Percentiles rank a stretch among this genome's conserved stretches.
These are phyloP conservation scores for Fallopia convolvulus DNA, from an alignment of 148 eudicot species.

Conservation along the genomic window DNA sequence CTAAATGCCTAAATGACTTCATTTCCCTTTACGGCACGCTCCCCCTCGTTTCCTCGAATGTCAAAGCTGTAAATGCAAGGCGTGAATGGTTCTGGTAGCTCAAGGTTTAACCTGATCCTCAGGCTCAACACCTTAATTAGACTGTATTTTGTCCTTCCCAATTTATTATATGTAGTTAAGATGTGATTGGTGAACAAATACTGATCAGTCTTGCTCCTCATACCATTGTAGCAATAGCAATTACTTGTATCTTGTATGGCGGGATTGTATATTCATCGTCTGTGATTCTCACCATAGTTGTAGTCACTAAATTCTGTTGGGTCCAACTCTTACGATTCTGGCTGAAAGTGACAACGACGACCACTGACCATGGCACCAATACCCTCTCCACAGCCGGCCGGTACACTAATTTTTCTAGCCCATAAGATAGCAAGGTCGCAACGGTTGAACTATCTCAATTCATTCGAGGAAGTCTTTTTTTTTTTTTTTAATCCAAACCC, in stretches of 20 bases:
- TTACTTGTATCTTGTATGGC: background rate
- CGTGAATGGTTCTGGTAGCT: conserved; percentile 58
- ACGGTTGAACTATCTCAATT: too few species aligned
- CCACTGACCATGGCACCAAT: too few species aligned
- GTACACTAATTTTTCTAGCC: too few species aligned
- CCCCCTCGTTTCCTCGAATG: conserved; percentile 52
- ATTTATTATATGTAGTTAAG: background rate
- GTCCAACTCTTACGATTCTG: background rate
- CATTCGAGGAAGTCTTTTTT: too few species aligned
- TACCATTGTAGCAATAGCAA: background rate
- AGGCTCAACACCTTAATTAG: background rate
- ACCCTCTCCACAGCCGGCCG: background rate
- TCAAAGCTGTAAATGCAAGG: conserved; percentile 47
- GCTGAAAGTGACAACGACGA: background rate
- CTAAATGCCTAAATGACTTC: conserved; percentile 55
- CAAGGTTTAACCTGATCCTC: background rate
- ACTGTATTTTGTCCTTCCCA: background rate
- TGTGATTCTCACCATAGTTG: too few species aligned
- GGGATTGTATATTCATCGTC: background rate
- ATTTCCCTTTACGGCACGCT: conserved; percentile 43
- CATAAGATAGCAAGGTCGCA: too few species aligned
- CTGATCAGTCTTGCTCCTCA: background rate
- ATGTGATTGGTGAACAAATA: background rate
- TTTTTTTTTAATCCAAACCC: too few species aligned
- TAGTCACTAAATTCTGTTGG: background rate